These are phyloP conservation scores for Tulasnella sp. DNA, from an alignment of 768 basidiomycete species.

Conservation along the genomic window DNA sequence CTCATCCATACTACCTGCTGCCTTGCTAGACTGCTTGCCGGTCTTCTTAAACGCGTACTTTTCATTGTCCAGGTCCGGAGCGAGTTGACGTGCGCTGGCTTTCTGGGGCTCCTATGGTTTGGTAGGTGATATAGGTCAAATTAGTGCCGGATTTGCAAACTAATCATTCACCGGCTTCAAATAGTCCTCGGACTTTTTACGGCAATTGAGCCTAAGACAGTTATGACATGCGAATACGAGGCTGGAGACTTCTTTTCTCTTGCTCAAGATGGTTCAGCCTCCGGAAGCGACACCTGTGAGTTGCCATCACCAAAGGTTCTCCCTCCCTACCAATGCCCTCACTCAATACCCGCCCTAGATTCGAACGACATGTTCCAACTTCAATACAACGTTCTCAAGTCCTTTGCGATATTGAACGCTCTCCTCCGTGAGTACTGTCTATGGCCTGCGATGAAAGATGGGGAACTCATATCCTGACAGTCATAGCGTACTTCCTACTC, in stretches of 20 bases:
- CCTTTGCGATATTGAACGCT: conserved; percentile 71
- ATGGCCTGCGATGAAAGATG: conserved; percentile 27
- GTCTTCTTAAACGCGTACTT: conserved; percentile 44
- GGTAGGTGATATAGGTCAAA: conserved; percentile 36
- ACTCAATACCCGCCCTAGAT: conserved; percentile 35
- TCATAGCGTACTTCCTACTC: conserved; percentile 39
- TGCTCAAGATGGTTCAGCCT: conserved; percentile 55
- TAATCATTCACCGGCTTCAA: neutral
- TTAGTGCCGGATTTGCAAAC: neutral
- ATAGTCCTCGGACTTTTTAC: conserved; percentile 66
- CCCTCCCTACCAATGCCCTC: too few relatives aligned
- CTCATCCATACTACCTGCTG: too few relatives aligned
- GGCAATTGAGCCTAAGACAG: conserved; percentile 63
- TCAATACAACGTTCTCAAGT: conserved; percentile 75
- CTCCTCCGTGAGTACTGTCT: conserved; percentile 47
- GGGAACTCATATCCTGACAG: conserved; percentile 28
- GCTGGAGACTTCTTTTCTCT: conserved; percentile 38
- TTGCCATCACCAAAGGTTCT: too few relatives aligned
- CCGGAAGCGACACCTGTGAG: conserved; percentile 24
- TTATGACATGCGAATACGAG: conserved; percentile 71
- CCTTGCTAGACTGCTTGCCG: conserved; percentile 19
- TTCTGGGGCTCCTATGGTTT: conserved; percentile 70
- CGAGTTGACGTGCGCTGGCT: conserved; percentile 62
- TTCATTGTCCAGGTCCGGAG: conserved; percentile 30
- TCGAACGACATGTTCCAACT: conserved; percentile 79